Base-by-base conservation (phyloP, 257 asterid genomes). In the Solanum dulcamara region DNA sequence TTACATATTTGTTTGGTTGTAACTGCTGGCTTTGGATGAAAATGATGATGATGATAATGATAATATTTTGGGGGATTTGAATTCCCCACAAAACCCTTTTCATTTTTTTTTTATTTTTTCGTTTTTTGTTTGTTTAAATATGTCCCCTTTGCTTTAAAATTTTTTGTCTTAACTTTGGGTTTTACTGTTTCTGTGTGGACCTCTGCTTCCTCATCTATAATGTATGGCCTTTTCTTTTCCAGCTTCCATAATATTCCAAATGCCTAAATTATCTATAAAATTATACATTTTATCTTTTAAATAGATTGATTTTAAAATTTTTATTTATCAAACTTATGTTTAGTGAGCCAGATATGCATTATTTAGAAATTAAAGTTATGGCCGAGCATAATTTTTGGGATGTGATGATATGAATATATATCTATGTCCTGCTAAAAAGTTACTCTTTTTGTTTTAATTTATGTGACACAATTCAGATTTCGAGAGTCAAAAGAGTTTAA, bases 81-180 rank as follows among this genome's bases (percentile, higher is more conserved):
- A 17, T 72, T 72, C 15, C 53, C 53, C 35, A 13, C 37, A 74
- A 74, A 24, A 3, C 13, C 35, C 53, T 4, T 6, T 17, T 7
- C 1, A 1, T 2, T 17, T 9, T 2, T 40, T 10, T 6, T 6
- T 0, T 2, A n/a, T n/a, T n/a, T n/a, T n/a, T n/a, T n/a, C n/a
- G n/a, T 2, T 7, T n/a, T 7, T 7, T 71, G 2, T 38, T 40
- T 75, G 17, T 77, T 75, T 46, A 26, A 75, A 46, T 74, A 15
- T 46, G 35, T 42, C n/a, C 33, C n/a, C 6, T 74, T 74, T 42
- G 60, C 82, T 8, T 26, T 75, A 14, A 8, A 26, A 75, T 7
- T 14, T 24, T 68, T 68, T 75, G 82, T 15, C 60, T 30, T 66
- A 42, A 7, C 59, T 17, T 50, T 44, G 38, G 4, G 81, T 75